phyloP scores from a whole-genome alignment of 352 stramenopile genomes.

The Globisporangium rhizosaccharum region DNA sequence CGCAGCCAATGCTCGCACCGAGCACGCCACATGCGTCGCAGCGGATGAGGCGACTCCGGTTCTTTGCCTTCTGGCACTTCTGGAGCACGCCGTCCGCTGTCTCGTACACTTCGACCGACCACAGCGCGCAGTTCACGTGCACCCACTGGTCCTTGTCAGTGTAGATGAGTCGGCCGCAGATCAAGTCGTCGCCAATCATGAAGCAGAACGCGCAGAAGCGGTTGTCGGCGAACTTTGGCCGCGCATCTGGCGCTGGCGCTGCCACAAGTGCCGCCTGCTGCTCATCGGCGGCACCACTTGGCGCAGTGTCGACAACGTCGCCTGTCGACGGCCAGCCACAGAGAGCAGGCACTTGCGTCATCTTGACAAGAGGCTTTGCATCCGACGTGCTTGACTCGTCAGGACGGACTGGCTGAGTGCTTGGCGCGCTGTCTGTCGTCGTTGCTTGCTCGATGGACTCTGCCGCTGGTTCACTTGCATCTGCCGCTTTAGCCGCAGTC shows the following conservation, averaged over 20 bases:
- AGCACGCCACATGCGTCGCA: conserved; percentile 88
- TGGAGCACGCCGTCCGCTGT: conserved; percentile 60
- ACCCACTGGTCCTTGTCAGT: conserved; percentile 85
- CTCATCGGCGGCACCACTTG: neutral
- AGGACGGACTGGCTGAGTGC: no score
- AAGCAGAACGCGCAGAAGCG: conserved; percentile 82
- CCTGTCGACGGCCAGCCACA: conserved; percentile 28
- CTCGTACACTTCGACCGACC: conserved; percentile 92
- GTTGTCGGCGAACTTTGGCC: conserved; percentile 40
- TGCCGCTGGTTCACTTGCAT: neutral
- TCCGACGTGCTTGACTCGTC: neutral
- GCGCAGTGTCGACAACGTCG: neutral
- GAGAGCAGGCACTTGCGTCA: conserved; percentile 40
- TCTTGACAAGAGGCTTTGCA: conserved; percentile 8
- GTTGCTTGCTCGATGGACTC: neutral
- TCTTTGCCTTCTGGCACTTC: conserved; percentile 86
- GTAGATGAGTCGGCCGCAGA: conserved; percentile 78
- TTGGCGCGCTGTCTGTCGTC: neutral
- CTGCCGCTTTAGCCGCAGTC: neutral
- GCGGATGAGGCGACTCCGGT: conserved; percentile 82
- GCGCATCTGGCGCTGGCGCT: neutral
- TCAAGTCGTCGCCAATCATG: conserved; percentile 64
- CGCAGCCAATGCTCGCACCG: conserved; percentile 91
- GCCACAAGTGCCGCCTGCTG: neutral
- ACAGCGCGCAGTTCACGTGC: conserved; percentile 91